Evolutionary conservation across 129 eudicot species (phyloP), one percentile per base, ranked within the genome.

Genomic region (Solidago caesia): DNA sequence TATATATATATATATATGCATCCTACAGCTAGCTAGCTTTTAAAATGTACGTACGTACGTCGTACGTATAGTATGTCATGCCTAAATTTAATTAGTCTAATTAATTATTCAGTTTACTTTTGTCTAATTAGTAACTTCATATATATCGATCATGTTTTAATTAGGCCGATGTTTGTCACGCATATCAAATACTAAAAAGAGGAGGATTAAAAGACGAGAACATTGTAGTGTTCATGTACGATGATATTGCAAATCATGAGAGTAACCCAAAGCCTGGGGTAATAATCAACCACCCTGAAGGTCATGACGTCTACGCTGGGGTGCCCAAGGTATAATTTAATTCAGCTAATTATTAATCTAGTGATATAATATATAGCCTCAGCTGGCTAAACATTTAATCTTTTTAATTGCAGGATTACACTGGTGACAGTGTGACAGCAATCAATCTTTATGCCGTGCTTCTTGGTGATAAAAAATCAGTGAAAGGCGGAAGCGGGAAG

Each of bases 121-220:
- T 21, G 21, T 21, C 21, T 21, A 21, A 21, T 21, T 21, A 21
- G 21, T 21, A 21, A 21, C 21, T 21, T 21, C 21, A 21, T 58
- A 21, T 8, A 44, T 6, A 62, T 52, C 9, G 6, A 62, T 52
- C 9, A 4, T 76, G 67, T 45, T 33, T 33, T 33, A n/a, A n/a
- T n/a, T n/a, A 93, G 98, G 86, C 98, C 0, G 96, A 93, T 76
- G 88, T 93, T 5, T 93, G 98, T 61, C 98, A 93, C 72, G 96
- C 98, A 3, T 93, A 86, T 74, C 98, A 93, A 86, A 75, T 93
- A 53, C 77, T 93, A 62, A 93, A 85, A 75, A 93, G 15, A 75
- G 98, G 98, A 69, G 98, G 98, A 13, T 58, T 90, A 76, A 88
- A 88, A 43, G 98, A 93, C 68, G 98, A 93, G 73, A 87, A 93